A percentile compares a stretch with the other conserved stretches of the same genome.
These are phyloP conservation scores for Echinosphaeria canescens DNA, from an alignment of 2,329 filamentous ascomycete species.

Conservation along the genomic window DNA sequence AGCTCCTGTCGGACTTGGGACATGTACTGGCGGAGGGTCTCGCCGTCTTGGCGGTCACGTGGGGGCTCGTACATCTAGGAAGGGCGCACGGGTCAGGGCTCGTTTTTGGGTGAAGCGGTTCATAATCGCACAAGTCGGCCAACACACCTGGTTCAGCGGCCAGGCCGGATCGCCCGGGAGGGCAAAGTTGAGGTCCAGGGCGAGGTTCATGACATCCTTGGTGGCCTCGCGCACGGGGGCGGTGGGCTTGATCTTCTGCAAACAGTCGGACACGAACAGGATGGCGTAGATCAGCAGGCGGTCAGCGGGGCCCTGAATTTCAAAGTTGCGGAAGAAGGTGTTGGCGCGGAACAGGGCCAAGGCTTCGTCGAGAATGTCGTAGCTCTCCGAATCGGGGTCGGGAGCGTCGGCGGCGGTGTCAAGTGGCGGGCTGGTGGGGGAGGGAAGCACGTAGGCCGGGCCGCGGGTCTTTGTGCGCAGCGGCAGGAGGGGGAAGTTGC, in stretches of 20 bases:
- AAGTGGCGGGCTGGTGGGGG: conserved; percentile 28
- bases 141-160: conserved; percentile 63
- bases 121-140: background rate
- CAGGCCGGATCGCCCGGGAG: conserved; percentile 87
- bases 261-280: conserved; percentile 77
- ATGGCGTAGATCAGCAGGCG: conserved; percentile 93
- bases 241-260: conserved; percentile 65
- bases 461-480: conserved; percentile 89
- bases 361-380: conserved; percentile 92
- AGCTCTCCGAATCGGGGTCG: conserved; percentile 77
- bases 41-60: conserved; percentile 68
- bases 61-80: conserved; percentile 70
- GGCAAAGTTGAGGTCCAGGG: conserved; percentile 83
- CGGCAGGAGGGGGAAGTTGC: conserved; percentile 88
- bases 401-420: conserved; percentile 39
- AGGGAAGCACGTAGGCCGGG: conserved; percentile 69
- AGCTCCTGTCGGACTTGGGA: conserved; percentile 87
- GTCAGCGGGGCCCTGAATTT: conserved; percentile 93
- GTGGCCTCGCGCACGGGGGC: conserved; percentile 36
- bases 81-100: background rate
- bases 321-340: conserved; percentile 98
- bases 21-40: conserved; percentile 74
- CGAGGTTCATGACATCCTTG: conserved; percentile 71
- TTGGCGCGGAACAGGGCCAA: conserved; percentile 89
- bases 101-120: background rate